Evolutionary conservation across 2,329 filamentous ascomycete species (phyloP), one percentile per base, ranked within the genome.

Genomic region (Xylaria sp.): DNA sequence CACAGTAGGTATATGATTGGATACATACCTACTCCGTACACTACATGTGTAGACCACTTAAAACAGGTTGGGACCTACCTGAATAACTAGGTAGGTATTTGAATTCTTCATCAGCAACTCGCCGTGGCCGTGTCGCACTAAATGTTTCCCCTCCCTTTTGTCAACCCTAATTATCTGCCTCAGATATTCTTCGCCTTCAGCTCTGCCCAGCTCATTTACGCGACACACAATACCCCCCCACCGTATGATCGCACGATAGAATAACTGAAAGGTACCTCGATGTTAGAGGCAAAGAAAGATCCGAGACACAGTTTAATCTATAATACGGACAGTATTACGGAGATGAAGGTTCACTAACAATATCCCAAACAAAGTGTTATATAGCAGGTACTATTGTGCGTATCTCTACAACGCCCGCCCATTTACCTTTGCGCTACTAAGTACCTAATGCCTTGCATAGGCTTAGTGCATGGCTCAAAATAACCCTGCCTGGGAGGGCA

Each of bases 371-470:
- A n/a, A 13, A 18, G 12, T 41, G 13, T 25, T 25, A 3, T 25
- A 3, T 25, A 25, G 23, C 18, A 46, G 15, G n/a, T n/a, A n/a
- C n/a, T n/a, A n/a, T n/a, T n/a, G n/a, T n/a, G n/a, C n/a, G n/a
- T n/a, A n/a, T n/a, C n/a, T n/a, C n/a, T n/a, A n/a, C n/a, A n/a
- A n/a, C 18, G n/a, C 18, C 44, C 18, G 1, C 18, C 44, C 44
- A 48, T 9, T 48, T 48, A 23, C 44, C 44, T 7, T 7, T 9
- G 5, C 9, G n/a, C 23, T 41, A 60, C 65, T 55, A 65, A 61
- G 39, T 48, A n/a, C 41, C 31, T 50, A 55, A 50, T n/a, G 44
- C n/a, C n/a, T n/a, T n/a, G n/a, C n/a, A n/a, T 44, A 63, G 23
- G 23, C 23, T 25, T 25, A 25, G 23, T 25, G 23, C 23, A 52